Evolutionary conservation across 306 rosid species (phyloP).

Genomic region (Cotoneaster glaucophyllus): DNA sequence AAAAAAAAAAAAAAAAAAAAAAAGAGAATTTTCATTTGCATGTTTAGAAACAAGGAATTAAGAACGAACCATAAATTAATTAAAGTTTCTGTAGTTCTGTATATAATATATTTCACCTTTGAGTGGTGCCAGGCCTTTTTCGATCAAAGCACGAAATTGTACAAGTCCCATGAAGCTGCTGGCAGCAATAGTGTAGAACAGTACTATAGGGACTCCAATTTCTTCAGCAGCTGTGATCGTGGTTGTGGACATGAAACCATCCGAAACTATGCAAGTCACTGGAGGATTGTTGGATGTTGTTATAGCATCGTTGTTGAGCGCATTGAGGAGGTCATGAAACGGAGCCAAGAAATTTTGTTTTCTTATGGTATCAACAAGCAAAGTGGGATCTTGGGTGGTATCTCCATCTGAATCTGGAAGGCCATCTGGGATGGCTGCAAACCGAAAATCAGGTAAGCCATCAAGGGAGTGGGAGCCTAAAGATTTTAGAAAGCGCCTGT

Average conservation of each 20-base stretch:
- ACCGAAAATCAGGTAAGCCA: conserved; percentile 4
- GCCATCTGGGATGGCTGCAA: conserved; percentile 4
- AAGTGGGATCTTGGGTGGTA: neutral
- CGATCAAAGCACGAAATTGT: neutral
- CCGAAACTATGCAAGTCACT: conserved; percentile 7
- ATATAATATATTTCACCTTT: conserved; percentile 1
- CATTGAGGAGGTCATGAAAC: neutral
- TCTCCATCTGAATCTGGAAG: neutral
- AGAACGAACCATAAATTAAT: neutral
- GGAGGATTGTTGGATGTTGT: neutral
- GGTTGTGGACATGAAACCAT: conserved; percentile 2
- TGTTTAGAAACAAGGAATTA: neutral
- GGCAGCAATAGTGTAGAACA: conserved; percentile 1
- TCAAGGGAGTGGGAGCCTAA: neutral
- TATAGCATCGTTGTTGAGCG: neutral
- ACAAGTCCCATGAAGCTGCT: neutral
- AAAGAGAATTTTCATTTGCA: neutral
- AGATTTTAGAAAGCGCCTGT: neutral
- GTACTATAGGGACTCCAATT: neutral
- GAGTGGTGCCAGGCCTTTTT: conserved; percentile 16
- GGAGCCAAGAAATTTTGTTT: neutral
- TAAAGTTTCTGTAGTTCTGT: neutral
- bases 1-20: neutral
- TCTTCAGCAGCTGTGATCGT: neutral
- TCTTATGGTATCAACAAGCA: neutral